Evolutionary conservation across 257 asterid species (phyloP).

Genomic region (Fraxinus quadrangulata): DNA sequence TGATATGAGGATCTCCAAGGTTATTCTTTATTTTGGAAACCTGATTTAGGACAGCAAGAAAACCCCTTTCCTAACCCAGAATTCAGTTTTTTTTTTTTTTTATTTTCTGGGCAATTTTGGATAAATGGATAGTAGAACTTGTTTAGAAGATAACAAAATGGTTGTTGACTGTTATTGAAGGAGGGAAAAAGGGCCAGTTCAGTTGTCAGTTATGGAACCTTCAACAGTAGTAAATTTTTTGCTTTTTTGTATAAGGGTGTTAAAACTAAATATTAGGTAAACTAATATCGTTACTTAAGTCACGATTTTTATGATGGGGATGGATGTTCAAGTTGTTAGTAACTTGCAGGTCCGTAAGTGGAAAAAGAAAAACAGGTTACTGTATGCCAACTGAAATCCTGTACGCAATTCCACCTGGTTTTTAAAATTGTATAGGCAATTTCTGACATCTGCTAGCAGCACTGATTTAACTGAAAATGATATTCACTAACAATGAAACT

Average conservation of each 20-base stretch:
- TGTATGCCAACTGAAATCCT: not conserved
- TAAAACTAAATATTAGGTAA: not conserved
- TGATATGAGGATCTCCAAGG: not conserved
- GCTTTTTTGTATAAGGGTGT: not conserved
- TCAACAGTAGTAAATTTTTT: too few species aligned
- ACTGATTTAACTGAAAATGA: not conserved
- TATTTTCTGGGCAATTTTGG: not conserved
- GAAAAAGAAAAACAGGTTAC: not conserved
- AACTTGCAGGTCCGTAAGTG: not conserved
- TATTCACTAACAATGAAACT: not conserved
- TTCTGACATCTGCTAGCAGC: not conserved
- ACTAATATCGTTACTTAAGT: not conserved
- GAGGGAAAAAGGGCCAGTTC: too few species aligned
- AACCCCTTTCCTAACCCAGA: not conserved
- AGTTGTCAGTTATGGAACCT: not conserved
- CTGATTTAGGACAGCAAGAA: not conserved
- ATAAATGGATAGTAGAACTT: not conserved
- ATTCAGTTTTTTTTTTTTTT: too few species aligned
- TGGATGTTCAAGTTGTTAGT: not conserved
- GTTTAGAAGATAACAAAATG: not conserved
- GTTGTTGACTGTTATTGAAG: not conserved
- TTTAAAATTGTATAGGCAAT: not conserved
- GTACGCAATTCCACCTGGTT: not conserved
- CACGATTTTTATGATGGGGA: not conserved
- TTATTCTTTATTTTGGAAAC: not conserved